Conservation (phyloP, 139 green algal genomes). For the Volvox reticuliferus region DNA sequence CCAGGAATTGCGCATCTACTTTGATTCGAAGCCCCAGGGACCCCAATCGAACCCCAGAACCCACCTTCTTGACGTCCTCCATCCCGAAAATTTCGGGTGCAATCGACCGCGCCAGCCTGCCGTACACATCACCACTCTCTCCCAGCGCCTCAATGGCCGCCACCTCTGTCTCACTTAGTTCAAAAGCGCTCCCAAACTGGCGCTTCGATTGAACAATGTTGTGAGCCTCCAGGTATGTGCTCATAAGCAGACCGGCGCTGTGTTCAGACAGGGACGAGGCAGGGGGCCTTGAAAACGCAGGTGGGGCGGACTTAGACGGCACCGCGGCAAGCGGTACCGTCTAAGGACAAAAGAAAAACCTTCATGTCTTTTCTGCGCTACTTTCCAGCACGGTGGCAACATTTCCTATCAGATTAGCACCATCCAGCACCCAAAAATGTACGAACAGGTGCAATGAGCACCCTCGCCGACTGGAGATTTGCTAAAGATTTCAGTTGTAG, state of each 20-base stretch:
- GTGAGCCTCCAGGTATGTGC: conserved; percentile 93
- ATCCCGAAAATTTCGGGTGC: conserved; percentile 95
- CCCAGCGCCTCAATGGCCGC: conserved; percentile 68
- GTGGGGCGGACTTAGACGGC: too few species aligned
- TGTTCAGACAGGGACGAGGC: too few species aligned
- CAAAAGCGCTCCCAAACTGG: conserved; percentile 59
- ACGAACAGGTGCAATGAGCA: too few species aligned
- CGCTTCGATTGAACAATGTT: conserved; percentile 85
- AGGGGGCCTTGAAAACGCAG: too few species aligned
- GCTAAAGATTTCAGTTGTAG: too few species aligned
- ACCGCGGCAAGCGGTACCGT: too few species aligned
- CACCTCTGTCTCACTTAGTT: conserved; percentile 48
- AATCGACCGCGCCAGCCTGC: conserved; percentile 83
- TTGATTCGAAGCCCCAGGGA: neutral
- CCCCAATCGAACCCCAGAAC: neutral
- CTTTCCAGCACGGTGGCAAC: too few species aligned
- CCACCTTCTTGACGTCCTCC: conserved; percentile 95
- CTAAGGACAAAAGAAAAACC: neutral
- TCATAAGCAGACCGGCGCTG: conserved; percentile 85
- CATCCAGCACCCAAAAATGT: too few species aligned
- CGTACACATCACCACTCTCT: conserved; percentile 83
- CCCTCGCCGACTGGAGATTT: too few species aligned
- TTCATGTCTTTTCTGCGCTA: neutral
- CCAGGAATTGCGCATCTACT: neutral
- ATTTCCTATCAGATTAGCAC: too few species aligned